Conservation (phyloP, 345 rosid species). For the Citropsis articulata region DNA sequence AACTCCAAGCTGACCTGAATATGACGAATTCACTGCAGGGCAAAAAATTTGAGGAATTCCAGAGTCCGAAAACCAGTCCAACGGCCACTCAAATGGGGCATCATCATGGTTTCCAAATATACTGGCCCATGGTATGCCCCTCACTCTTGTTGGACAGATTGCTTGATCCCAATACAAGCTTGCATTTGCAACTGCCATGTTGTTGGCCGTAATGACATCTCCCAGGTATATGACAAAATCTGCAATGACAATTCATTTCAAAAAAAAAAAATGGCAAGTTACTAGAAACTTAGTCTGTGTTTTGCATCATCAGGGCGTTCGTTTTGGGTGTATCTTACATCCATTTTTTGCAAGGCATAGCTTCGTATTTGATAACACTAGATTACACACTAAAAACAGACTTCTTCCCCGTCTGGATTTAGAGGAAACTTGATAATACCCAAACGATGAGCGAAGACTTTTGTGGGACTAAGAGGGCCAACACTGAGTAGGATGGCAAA, state of each 20-base stretch:
- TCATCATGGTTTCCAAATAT: slow-evolving; percentile 91
- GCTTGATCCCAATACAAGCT: slow-evolving; percentile 84
- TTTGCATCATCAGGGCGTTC: background rate
- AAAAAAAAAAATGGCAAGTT: background rate
- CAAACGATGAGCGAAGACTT: no score
- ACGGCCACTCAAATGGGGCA: slow-evolving; percentile 72
- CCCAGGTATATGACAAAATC: slow-evolving; percentile 91
- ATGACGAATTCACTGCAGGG: slow-evolving; percentile 35
- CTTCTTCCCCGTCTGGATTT: background rate
- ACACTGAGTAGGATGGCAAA: no score
- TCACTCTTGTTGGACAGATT: slow-evolving; percentile 60
- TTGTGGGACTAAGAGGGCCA: no score
- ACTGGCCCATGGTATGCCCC: slow-evolving; percentile 74
- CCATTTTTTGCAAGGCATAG: background rate
- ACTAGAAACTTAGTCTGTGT: background rate
- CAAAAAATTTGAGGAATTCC: slow-evolving; percentile 69
- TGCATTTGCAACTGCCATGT: slow-evolving; percentile 65
- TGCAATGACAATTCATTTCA: slow-evolving; percentile 19
- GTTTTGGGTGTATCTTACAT: background rate
- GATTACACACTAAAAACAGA: background rate
- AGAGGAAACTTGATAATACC: no score
- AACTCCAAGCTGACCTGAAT: slow-evolving; percentile 26
- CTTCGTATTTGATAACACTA: background rate
- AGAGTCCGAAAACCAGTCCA: slow-evolving; percentile 73
- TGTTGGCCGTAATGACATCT: slow-evolving; percentile 83